These are phyloP conservation scores for Pichia insulana DNA, from an alignment of 805 yeast genomes.

Conservation along the genomic window DNA sequence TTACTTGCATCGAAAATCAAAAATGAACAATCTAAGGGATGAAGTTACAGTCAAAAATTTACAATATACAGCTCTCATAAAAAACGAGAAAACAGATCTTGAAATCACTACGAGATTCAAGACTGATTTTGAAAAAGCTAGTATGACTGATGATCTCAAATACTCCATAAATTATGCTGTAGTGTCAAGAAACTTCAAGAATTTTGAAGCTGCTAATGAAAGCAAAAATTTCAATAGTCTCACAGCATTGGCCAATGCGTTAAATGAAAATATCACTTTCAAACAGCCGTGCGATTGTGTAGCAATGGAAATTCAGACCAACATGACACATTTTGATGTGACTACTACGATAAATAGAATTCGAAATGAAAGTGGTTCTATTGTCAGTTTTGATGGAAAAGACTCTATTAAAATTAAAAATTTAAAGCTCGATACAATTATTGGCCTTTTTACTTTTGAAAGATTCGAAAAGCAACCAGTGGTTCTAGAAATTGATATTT, in stretches of 20 bases:
- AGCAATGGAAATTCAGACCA: slow-evolving; percentile 9
- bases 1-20: not conserved
- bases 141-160: slow-evolving; percentile 70
- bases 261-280: slow-evolving; percentile 17
- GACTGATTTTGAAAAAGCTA: slow-evolving; percentile 67
- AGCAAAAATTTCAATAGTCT: slow-evolving; percentile 35
- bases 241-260: slow-evolving; percentile 27
- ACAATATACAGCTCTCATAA: slow-evolving; percentile 11
- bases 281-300: slow-evolving; percentile 15
- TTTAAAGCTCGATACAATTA: slow-evolving; percentile 39
- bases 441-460: slow-evolving; percentile 92
- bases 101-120: slow-evolving; percentile 41
- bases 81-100: slow-evolving; percentile 9
- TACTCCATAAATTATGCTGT: slow-evolving; percentile 86
- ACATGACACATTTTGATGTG: slow-evolving; percentile 1
- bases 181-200: slow-evolving; percentile 55
- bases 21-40: slow-evolving; percentile 14
- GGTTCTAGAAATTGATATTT: slow-evolving; percentile 45
- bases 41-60: slow-evolving; percentile 47
- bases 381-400: not conserved
- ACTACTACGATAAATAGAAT: not conserved
- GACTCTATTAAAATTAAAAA: slow-evolving; percentile 4
- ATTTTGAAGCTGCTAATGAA: slow-evolving; percentile 37
- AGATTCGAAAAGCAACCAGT: slow-evolving; percentile 75
- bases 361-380: not conserved